These are phyloP conservation scores for Metarhizium robertsii DNA, from an alignment of 2,329 filamentous ascomycete species.

Conservation along the genomic window DNA sequence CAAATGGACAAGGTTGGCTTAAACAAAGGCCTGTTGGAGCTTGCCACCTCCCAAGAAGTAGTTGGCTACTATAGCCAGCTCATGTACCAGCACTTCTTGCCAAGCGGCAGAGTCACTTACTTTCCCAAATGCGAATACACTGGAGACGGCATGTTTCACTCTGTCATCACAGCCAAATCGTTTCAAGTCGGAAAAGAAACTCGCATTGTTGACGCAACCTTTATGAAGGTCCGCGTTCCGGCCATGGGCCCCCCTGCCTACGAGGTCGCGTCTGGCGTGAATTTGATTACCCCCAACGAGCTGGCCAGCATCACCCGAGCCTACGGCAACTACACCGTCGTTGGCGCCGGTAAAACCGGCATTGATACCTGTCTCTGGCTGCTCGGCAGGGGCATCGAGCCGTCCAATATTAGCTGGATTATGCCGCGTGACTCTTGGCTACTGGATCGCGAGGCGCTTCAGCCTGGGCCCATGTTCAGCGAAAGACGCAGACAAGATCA, in stretches of 20 bases:
- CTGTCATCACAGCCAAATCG: not conserved
- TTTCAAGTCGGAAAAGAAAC: not conserved
- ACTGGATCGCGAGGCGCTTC: not conserved
- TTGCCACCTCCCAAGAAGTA: not conserved
- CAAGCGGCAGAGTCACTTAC: not conserved
- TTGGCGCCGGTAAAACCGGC: not conserved
- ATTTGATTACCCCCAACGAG: not conserved
- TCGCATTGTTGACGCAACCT: not conserved
- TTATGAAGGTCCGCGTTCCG: not conserved
- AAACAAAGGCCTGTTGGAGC: not conserved
- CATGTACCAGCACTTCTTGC: not conserved
- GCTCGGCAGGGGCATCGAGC: not conserved
- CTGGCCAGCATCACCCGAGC: not conserved
- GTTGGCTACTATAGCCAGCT: not conserved
- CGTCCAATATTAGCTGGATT: not conserved
- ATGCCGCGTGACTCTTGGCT: not conserved
- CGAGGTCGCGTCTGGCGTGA: not conserved
- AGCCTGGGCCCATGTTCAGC: not conserved
- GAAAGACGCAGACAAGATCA: not conserved
- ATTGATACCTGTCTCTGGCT: not conserved
- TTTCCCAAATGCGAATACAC: not conserved
- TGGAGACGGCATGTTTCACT: not conserved
- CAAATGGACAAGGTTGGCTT: not conserved
- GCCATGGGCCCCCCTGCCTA: not conserved
- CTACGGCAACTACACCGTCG: not conserved